Evolutionary conservation across 768 basidiomycete species (phyloP).

Genomic region (Sistotremastrum niveocremeum): DNA sequence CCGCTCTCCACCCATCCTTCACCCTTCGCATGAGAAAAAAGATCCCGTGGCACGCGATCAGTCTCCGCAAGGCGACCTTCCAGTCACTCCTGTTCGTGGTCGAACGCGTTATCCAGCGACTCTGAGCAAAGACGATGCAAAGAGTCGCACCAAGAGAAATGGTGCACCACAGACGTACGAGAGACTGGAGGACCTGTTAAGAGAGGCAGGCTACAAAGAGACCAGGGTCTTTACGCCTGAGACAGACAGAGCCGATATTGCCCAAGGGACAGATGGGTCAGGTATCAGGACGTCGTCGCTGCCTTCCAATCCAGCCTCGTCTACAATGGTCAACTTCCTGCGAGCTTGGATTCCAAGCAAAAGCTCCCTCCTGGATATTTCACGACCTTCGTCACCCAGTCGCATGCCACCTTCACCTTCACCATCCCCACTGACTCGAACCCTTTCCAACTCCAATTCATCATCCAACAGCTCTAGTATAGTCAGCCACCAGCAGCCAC

Average conservation of each 20-base stretch:
- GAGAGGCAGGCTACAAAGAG: conserved; percentile 86
- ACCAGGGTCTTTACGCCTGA: conserved; percentile 84
- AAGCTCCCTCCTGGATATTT: no score
- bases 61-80: neutral
- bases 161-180: conserved; percentile 77
- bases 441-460: neutral
- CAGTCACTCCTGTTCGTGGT: conserved; percentile 22
- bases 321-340: conserved; percentile 10
- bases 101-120: conserved; percentile 40
- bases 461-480: conserved; percentile 4
- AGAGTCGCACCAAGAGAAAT: conserved; percentile 62
- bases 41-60: no score
- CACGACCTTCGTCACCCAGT: conserved; percentile 14
- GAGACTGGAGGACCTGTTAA: conserved; percentile 69
- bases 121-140: conserved; percentile 29
- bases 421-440: conserved; percentile 5
- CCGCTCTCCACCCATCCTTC: no score
- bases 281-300: conserved; percentile 29
- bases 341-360: no score
- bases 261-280: conserved; percentile 15
- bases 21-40: no score
- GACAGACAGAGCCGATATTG: conserved; percentile 33
- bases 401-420: conserved; percentile 6
- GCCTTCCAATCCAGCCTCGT: conserved; percentile 25
- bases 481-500: conserved; percentile 8